These are phyloP conservation scores for Neurospora sp. DNA, from an alignment of 2,329 filamentous ascomycete species.

Conservation along the genomic window DNA sequence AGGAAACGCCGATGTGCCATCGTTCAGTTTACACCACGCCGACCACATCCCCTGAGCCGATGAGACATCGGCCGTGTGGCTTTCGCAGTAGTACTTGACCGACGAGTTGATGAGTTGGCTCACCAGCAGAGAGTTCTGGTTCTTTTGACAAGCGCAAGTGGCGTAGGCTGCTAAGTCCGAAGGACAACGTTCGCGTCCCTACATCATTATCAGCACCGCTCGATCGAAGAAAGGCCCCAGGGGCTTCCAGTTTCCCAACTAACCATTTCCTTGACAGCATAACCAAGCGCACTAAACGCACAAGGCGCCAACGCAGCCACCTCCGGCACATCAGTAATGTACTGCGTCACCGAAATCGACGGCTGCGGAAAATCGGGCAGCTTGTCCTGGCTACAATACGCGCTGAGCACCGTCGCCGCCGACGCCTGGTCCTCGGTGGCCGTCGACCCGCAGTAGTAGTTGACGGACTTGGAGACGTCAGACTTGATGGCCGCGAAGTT, in stretches of 20 bases:
- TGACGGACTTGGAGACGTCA: conserved; percentile 30
- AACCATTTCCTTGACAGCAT: conserved; percentile 29
- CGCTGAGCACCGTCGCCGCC: conserved; percentile 30
- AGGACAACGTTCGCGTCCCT: conserved; percentile 20
- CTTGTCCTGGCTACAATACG: conserved; percentile 38
- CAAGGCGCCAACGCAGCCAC: conserved; percentile 34
- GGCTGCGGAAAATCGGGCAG: conserved; percentile 32
- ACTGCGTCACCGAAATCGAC: conserved; percentile 32
- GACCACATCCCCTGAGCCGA: conserved; percentile 41
- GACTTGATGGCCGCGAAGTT: conserved; percentile 29
- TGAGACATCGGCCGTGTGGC: conserved; percentile 35
- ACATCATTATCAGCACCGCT: conserved; percentile 18
- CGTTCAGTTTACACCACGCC: conserved; percentile 41
- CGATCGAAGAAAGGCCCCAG: not conserved
- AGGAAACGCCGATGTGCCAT: conserved; percentile 40
- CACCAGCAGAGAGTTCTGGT: conserved; percentile 34
- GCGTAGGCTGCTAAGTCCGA: conserved; percentile 26
- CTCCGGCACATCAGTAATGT: conserved; percentile 40
- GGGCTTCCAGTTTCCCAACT: conserved; percentile 6
- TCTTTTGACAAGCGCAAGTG: conserved; percentile 43
- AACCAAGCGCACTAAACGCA: conserved; percentile 28
- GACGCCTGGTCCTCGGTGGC: conserved; percentile 40
- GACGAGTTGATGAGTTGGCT: conserved; percentile 33
- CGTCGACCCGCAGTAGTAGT: conserved; percentile 33
- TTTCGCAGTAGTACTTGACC: conserved; percentile 35